phyloP scores from a whole-genome alignment of 2,329 filamentous ascomycete species.

The Ceratocystis cubensis region DNA sequence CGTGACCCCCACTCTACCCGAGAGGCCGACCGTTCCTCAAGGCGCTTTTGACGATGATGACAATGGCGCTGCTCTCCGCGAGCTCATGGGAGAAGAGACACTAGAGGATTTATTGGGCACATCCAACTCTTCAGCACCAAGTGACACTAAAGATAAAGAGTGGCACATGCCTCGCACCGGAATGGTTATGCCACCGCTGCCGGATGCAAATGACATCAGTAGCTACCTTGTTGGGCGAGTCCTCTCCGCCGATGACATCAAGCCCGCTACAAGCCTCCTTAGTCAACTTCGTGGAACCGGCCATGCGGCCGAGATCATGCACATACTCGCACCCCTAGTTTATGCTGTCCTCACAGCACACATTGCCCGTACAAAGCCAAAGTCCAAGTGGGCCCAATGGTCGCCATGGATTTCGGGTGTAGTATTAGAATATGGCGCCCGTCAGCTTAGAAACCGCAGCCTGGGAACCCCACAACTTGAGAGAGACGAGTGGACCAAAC shows the following conservation, averaged over 20 bases:
- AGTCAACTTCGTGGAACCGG: constrained; percentile 62
- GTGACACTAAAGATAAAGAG: constrained; percentile 33
- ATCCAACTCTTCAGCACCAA: constrained; percentile 46
- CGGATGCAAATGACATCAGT: constrained; percentile 68
- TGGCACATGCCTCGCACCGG: constrained; percentile 96
- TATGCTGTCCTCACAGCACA: constrained; percentile 63
- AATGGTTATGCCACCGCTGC: constrained; percentile 69
- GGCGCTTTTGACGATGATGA: constrained; percentile 34
- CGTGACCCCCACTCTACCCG: constrained; percentile 71
- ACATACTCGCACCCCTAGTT: constrained; percentile 76
- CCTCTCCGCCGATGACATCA: constrained; percentile 90
- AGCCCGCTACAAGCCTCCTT: constrained; percentile 75
- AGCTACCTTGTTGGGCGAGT: constrained; percentile 81
- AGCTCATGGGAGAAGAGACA: constrained; percentile 33
- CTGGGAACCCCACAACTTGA: constrained; percentile 77
- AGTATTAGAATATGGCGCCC: constrained; percentile 71
- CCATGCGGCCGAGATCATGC: constrained; percentile 76
- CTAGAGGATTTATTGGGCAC: constrained; percentile 32
- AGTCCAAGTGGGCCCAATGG: constrained; percentile 56
- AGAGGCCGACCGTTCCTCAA: constrained; percentile 61
- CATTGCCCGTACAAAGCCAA: constrained; percentile 15
- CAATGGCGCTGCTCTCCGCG: constrained; percentile 32
- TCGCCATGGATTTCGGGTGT: constrained; percentile 82
- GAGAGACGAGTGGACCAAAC: constrained; percentile 74
- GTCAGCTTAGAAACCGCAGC: constrained; percentile 65